Evolutionary conservation across 2,329 filamentous ascomycete genomes (phyloP), one percentile per base, ranked within the genome.

Genomic region (Sclerotinia borealis): DNA sequence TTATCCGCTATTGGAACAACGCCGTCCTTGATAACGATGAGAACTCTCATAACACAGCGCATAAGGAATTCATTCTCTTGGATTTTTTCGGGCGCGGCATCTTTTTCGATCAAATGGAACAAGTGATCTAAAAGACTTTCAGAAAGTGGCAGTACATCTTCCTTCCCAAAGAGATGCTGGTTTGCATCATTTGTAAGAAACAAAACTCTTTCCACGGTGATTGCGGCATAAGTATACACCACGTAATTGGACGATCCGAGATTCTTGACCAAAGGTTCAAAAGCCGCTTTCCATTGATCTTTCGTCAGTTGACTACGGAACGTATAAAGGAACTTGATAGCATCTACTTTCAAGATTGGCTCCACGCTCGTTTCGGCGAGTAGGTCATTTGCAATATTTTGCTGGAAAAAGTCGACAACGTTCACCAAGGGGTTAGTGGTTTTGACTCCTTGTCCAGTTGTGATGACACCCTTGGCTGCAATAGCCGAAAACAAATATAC

Each of bases 21-120:
- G 34, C 87, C 90, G 54, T 96, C 93, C 74, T 89, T 91, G 76
- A 98, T 90, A 67, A 98, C 93, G 68, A 99, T 92, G 65, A 99
- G 81, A 15, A 99, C 93, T 71, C 95, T 86, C 95, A 99, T 99
- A 63, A 97, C 92, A 72, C 95, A 99, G 71, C 92, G 91, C 93
- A 99, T 98, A 73, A 99, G 77, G 76, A 98, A 99, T 75, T 99
- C 95, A 74, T 99, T 99, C 77, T 99, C 95, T 74, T 99, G 95
- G 66, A 99, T 87, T 81, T 98, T 99, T 68, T 93, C 86, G 1
- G 96, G 89, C 13, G 90, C 88, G 4, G 83, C 81, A 70, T 96
- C 89, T 74, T 90, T 91, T 74, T 96, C 90, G 68, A 99, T 92
- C 59, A 99, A 82, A 68, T 88, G 88, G 81, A 99, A 98, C 15